Conservation (phyloP, 2,329 filamentous ascomycete species). For the Alternaria brassicae region DNA sequence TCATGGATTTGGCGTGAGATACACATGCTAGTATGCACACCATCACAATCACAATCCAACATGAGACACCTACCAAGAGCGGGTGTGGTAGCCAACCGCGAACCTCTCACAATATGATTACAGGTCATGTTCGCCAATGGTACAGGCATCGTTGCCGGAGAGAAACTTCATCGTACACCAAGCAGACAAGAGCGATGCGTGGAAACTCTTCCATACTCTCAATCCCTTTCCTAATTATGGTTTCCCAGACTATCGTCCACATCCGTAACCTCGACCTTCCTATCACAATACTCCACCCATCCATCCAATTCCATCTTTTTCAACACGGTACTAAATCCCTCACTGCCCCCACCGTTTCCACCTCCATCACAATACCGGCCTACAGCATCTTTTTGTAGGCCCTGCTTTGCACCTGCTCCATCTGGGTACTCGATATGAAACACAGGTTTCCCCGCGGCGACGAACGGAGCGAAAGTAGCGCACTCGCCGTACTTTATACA, state of each 20-base stretch:
- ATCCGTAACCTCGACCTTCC: constrained; percentile 31
- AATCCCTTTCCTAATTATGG: neutral
- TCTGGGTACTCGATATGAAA: constrained; percentile 76
- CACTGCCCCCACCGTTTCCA: constrained; percentile 50
- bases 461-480: constrained; percentile 63
- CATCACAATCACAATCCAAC: no score
- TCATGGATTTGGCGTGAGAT: neutral
- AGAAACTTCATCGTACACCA: no score
- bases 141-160: no score
- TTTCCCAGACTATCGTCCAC: constrained; percentile 21
- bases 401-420: constrained; percentile 47
- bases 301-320: constrained; percentile 70
- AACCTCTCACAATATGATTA: no score
- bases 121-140: no score
- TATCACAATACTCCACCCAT: constrained; percentile 66
- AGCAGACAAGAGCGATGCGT: no score
- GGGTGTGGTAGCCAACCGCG: no score
- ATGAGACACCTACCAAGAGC: no score
- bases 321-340: constrained; percentile 68
- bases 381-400: constrained; percentile 42
- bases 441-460: constrained; percentile 68
- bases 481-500: constrained; percentile 69
- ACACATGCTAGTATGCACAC: no score
- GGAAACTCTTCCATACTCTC: neutral
- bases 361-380: constrained; percentile 53